Evolutionary conservation across 2,329 filamentous ascomycete genomes (phyloP), one percentile per base, ranked within the genome.

Genomic region (Paramyrothecium roridum): DNA sequence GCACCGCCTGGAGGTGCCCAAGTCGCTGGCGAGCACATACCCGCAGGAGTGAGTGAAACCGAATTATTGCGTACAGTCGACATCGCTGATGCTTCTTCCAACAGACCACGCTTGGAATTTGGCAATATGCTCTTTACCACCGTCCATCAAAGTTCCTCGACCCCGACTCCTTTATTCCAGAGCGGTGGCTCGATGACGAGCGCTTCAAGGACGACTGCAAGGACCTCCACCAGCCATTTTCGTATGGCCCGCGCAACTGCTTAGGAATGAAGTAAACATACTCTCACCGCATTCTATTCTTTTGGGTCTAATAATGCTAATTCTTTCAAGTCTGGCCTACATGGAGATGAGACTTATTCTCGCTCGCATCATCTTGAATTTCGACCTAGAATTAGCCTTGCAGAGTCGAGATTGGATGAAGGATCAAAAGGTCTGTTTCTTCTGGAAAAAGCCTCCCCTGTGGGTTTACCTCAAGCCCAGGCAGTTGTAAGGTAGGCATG

Each of bases 101-200:
- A n/a, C n/a, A n/a, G n/a, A n/a, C n/a, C n/a, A n/a, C n/a, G n/a
- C n/a, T n/a, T n/a, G n/a, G n/a, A n/a, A n/a, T n/a, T n/a, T n/a
- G n/a, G n/a, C n/a, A n/a, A n/a, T n/a, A n/a, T n/a, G n/a, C n/a
- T n/a, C n/a, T n/a, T n/a, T n/a, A n/a, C n/a, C n/a, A n/a, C n/a
- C n/a, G n/a, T n/a, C n/a, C n/a, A n/a, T n/a, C n/a, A n/a, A n/a
- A n/a, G n/a, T n/a, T n/a, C n/a, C n/a, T n/a, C n/a, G n/a, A 61
- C n/a, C n/a, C n/a, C n/a, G n/a, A n/a, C n/a, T n/a, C n/a, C n/a
- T n/a, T n/a, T 30, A 53, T 58, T 13, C 53, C 58, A 2, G 48
- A 54, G 7, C 65, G 64, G 51, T 59, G 61, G 13, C 63, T 61
- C 8, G 59, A 61, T 30, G 57, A 37, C 55, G 16, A 54, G 59